Evolutionary conservation across 2,329 filamentous ascomycete genomes (phyloP), one percentile per base, ranked within the genome.

Genomic region (Ambrosiella xylebori): DNA sequence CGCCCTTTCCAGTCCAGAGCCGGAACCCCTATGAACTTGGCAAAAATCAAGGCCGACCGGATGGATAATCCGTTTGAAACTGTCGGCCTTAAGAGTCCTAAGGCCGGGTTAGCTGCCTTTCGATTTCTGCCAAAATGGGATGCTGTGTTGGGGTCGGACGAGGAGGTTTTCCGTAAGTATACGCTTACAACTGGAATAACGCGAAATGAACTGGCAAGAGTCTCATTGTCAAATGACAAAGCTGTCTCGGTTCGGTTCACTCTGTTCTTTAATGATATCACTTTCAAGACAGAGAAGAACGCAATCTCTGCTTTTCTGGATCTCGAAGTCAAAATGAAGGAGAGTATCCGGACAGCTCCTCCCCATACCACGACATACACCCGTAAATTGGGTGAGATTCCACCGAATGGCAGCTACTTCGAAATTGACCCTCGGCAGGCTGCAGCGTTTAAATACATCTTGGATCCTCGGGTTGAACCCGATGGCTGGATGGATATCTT

Each of bases 381-480:
- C 4, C 54, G 35, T 4, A 15, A 36, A 8, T 9, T 35, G 0
- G 58, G 55, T 17, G 38, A 38, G 11, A 39, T 57, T 8, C 54
- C 54, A 8, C 13, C 15, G 5, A 55, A 56, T 4, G 27, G 52
- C 8, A 19, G 13, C 12, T 35, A 54, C 17, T 57, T 56, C 11
- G 45, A 55, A 7, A 38, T 45, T 11, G 56, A 58, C 47, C 45
- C 41, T 2, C 56, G 56, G 12, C 57, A 58, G n/a, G 41, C 55
- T 1, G 52, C 60, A 2, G 69, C 65, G 0, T 71, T 71, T 38
- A 47, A 63, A 2, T 70, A 66, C 64, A 63, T 71, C 0, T 65
- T 65, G 1, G 58, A 69, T 17, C 70, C 71, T n/a, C 56, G 62
- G 7, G 57, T 58, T 0, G 53, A 60, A 0, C 62, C 61, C 50